Base-by-base conservation (phyloP, 2,329 filamentous ascomycete genomes). In the Pseudocercospora crystallina region DNA sequence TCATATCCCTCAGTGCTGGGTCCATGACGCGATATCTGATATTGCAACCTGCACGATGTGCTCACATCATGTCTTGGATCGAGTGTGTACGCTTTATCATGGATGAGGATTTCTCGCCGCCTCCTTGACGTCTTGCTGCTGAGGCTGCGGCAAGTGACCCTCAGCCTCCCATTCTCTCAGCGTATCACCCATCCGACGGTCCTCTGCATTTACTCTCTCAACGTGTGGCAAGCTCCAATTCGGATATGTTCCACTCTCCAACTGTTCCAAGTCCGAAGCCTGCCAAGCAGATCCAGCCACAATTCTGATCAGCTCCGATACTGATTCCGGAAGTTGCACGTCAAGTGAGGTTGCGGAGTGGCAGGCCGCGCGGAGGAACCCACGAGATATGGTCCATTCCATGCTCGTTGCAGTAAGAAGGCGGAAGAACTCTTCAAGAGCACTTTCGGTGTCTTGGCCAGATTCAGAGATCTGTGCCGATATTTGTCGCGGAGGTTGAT, bases 361-460 rank as follows among this genome's bases (percentile, higher is more conserved):
- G 13, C 43, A 49, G 7, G 40, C 33, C 7, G 31, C 43, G n/a
- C 13, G 12, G 5, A 40, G 33, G 15, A 49, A 17, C 10, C 47
- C 47, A 8, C 39, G 47, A 10, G 47, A 43, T 1, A 49, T 39
- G 5, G 40, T 43, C 47, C 47, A 49, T 36, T 39, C 36, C 10
- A 40, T 31, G 20, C 47, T 49, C 10, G 47, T 49, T n/a, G 47
- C 39, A 2, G 43, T 39, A 10, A 37, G 14, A 5, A 49, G 20
- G n/a, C 47, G 47, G 14, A 49, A 49, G 32, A 49, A 43, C 14
- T 49, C 47, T n/a, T 49, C 47, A 13, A 49, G 39, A 10, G 47
- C 47, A 14, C 32, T 14, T 14, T 26, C 32, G n/a, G 47, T 49
- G 33, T 49, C 47, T 13, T 43, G 20, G 3, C 47, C 47, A 2